Evolutionary conservation across 345 rosid genomes (phyloP).

Genomic region (Microcos paniculata): DNA sequence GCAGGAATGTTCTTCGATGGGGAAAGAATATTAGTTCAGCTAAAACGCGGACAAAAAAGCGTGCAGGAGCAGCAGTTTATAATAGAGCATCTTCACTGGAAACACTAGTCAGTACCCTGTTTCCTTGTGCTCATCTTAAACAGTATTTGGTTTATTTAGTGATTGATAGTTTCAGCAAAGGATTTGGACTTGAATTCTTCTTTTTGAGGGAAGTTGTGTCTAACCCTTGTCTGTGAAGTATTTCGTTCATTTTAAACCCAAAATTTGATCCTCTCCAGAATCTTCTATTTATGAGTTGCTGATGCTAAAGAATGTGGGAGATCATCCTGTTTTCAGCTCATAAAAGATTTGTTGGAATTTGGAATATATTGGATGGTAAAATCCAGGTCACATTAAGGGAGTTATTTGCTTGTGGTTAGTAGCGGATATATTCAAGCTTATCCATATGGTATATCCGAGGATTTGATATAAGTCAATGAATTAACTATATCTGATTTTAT

Average conservation of each 20-base stretch:
- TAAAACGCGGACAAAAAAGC: conserved; percentile 54
- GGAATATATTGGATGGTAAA: background rate
- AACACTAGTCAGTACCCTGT: conserved; percentile 46
- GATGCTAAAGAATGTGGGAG: background rate
- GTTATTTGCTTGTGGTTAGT: background rate
- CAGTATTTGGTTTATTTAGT: background rate
- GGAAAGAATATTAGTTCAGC: conserved; percentile 58
- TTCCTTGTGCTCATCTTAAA: conserved; percentile 8
- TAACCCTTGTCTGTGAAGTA: background rate
- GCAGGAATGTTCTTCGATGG: conserved; percentile 62
- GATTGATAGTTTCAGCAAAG: background rate
- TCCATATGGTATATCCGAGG: background rate
- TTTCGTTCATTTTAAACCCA: background rate
- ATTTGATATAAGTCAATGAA: background rate
- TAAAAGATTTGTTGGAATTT: background rate
- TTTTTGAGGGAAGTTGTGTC: background rate
- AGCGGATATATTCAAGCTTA: background rate
- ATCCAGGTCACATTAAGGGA: background rate
- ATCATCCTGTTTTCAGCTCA: background rate
- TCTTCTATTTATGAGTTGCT: background rate
- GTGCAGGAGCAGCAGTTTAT: conserved; percentile 62
- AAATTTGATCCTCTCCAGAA: background rate
- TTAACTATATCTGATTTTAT: background rate
- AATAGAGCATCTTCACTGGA: conserved; percentile 71
- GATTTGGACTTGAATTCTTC: background rate